Base-by-base conservation (phyloP, 1,284 basidiomycete genomes). In the Thecaphora thlaspeos region DNA sequence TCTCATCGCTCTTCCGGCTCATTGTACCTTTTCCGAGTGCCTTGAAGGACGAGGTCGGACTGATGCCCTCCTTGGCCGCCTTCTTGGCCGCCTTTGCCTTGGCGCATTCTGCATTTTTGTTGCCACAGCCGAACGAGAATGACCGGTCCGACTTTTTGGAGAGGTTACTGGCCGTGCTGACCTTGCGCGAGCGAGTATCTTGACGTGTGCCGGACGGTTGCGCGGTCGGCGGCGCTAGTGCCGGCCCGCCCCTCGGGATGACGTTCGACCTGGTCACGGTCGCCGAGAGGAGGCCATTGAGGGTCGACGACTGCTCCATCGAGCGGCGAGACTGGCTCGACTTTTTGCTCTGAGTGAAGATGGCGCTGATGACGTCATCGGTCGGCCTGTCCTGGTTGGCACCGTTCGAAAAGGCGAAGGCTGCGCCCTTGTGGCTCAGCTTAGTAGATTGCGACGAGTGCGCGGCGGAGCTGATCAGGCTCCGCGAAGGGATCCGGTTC, bases 341-440 rank as follows among this genome's bases (percentile, higher is more conserved):
- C 28, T 30, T 30, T 30, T 14, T 30, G 8, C 8, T 30, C 28
- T 14, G 37, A 14, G 55, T 55, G 53, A 71, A 71, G 44, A 71
- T 63, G 40, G 66, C 66, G 23, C 63, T 54, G 43, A 71, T 51
- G 4, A 71, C 36, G 17, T 63, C 60, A 28, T 71, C 67, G 15
- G 69, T 67, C 8, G 59, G 51, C 8, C 61, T 52, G 19, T 70
- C 69, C 7, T 53, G 54, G 44, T 67, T 59, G 12, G 40, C 49
- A 11, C 46, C 48, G 19, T 45, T 46, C 12, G 53, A 51, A 43
- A 68, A 53, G 23, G 51, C 42, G 22, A 54, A 55, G 0, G 41
- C 21, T 12, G 56, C 58, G 8, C 34, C 22, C 9, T 40, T 41
- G 36, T 50, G 55, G 9, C 39, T 30, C 23, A 41, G 12, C 38